A percentile compares a stretch with the other conserved stretches of the same genome.
Conservation (phyloP, 2,329 filamentous ascomycete species). For the Fusarium torulosum region DNA sequence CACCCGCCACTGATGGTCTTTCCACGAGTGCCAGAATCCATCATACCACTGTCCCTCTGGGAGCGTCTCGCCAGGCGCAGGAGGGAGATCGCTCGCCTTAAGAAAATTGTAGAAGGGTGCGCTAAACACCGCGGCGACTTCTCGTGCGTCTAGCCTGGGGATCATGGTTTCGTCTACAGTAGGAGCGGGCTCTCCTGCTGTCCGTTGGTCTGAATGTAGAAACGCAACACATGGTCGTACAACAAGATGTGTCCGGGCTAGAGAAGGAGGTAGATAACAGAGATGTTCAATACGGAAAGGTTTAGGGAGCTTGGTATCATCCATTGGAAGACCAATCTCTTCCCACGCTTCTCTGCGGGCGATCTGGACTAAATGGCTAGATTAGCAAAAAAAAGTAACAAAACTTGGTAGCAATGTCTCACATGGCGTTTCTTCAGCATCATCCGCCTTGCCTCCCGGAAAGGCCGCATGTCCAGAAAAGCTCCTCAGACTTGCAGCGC, state of each 20-base stretch:
- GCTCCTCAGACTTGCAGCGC: slow-evolving; percentile 71
- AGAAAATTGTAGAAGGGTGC: slow-evolving; percentile 90
- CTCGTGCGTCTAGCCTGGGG: slow-evolving; percentile 85
- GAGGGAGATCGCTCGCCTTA: slow-evolving; percentile 67
- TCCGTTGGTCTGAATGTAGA: slow-evolving; percentile 71
- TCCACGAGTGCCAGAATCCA: slow-evolving; percentile 84
- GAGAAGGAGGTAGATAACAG: slow-evolving; percentile 82
- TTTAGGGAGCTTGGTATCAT: slow-evolving; percentile 74
- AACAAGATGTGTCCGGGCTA: slow-evolving; percentile 79
- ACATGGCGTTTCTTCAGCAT: slow-evolving; percentile 70
- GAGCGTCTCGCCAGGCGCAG: slow-evolving; percentile 52
- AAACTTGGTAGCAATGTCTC: slow-evolving; percentile 44
- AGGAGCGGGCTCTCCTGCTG: slow-evolving; percentile 48
- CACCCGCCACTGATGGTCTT: slow-evolving; percentile 82
- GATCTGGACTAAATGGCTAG: slow-evolving; percentile 73
- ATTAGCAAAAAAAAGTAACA: neutral
- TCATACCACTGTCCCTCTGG: slow-evolving; percentile 82
- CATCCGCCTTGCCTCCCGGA: slow-evolving; percentile 80
- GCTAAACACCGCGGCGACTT: slow-evolving; percentile 94
- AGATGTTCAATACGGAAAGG: slow-evolving; percentile 90
- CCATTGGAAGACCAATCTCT: slow-evolving; percentile 88
- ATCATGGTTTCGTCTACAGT: slow-evolving; percentile 78
- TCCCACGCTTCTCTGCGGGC: slow-evolving; percentile 91
- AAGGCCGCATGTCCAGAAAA: slow-evolving; percentile 90
- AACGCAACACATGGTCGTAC: slow-evolving; percentile 84